Percentiles rank a stretch among this genome's conserved stretches.
Conservation (phyloP, 345 rosid species). For the Gossypium bickii region DNA sequence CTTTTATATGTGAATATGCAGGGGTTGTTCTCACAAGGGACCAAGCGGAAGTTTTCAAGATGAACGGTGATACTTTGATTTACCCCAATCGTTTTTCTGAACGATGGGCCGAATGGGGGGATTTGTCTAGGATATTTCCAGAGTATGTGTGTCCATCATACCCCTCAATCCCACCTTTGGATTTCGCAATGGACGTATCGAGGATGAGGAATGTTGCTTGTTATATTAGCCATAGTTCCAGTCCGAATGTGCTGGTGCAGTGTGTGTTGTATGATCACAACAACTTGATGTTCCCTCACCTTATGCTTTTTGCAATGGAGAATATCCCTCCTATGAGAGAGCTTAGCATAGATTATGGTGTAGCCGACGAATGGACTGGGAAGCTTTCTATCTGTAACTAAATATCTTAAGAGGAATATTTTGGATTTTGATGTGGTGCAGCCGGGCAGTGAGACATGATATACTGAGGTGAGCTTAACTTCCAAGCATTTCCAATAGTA, state of each 20-base stretch:
- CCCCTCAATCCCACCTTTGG: slow-evolving; percentile 76
- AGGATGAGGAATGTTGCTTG: slow-evolving; percentile 93
- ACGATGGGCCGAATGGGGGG: slow-evolving; percentile 86
- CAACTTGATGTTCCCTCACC: slow-evolving; percentile 80
- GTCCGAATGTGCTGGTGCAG: slow-evolving; percentile 86
- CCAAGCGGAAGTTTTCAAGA: slow-evolving; percentile 68
- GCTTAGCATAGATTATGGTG: slow-evolving; percentile 94
- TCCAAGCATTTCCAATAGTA: not conserved
- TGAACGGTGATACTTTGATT: slow-evolving; percentile 76
- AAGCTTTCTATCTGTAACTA: slow-evolving; percentile 78
- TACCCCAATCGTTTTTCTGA: slow-evolving; percentile 69
- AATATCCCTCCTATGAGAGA: slow-evolving; percentile 86
- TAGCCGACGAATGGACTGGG: slow-evolving; percentile 66
- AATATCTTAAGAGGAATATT: slow-evolving; percentile 16
- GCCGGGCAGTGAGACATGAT: slow-evolving; percentile 25
- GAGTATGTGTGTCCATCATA: slow-evolving; percentile 49
- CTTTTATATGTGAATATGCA: slow-evolving; percentile 82
- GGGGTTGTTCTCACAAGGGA: slow-evolving; percentile 88
- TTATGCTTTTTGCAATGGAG: slow-evolving; percentile 88
- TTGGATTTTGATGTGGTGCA: slow-evolving; percentile 21
- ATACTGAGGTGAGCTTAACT: slow-evolving; percentile 30
- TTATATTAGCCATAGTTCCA: slow-evolving; percentile 79
- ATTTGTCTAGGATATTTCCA: slow-evolving; percentile 61
- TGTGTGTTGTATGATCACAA: slow-evolving; percentile 79
- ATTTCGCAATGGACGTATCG: slow-evolving; percentile 91